Percentiles rank a stretch among this genome's conserved stretches.
These are phyloP conservation scores for Ceratocystis huliohia DNA, from an alignment of 2,329 filamentous ascomycete genomes.

Conservation along the genomic window DNA sequence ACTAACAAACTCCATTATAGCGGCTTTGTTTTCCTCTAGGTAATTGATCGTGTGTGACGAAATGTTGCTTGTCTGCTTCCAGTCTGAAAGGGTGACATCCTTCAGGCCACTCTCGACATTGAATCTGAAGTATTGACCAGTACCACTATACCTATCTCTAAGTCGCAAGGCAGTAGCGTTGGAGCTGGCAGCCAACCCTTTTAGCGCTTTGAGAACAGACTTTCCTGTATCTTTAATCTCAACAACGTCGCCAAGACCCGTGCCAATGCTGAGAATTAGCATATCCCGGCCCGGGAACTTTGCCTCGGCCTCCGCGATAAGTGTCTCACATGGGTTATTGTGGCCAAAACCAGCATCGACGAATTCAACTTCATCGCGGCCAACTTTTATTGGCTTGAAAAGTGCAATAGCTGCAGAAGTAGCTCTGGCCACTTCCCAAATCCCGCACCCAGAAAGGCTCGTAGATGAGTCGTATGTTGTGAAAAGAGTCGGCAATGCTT, in stretches of 20 bases:
- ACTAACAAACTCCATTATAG: background rate
- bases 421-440: conserved; percentile 27
- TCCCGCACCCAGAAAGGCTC: conserved; percentile 23
- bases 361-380: conserved; percentile 25
- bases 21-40: conserved; percentile 17
- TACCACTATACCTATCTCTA: conserved; percentile 22
- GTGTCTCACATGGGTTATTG: conserved; percentile 26
- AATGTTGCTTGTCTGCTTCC: conserved; percentile 24
- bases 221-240: conserved; percentile 20
- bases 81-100: conserved; percentile 25
- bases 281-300: conserved; percentile 23
- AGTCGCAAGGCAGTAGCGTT: background rate
- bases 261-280: conserved; percentile 25
- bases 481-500: conserved; percentile 24
- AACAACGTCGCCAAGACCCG: conserved; percentile 24
- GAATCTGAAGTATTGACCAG: conserved; percentile 24
- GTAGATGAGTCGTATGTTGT: conserved; percentile 25
- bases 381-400: conserved; percentile 26
- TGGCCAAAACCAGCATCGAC: conserved; percentile 27
- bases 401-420: conserved; percentile 26
- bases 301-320: conserved; percentile 25
- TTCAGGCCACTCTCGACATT: conserved; percentile 26
- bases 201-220: background rate
- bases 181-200: background rate
- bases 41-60: conserved; percentile 24